Percentiles rank a stretch among this genome's conserved stretches.
These are phyloP conservation scores for Tuber indicum DNA, from an alignment of 495 filamentous ascomycete genomes.

Conservation along the genomic window DNA sequence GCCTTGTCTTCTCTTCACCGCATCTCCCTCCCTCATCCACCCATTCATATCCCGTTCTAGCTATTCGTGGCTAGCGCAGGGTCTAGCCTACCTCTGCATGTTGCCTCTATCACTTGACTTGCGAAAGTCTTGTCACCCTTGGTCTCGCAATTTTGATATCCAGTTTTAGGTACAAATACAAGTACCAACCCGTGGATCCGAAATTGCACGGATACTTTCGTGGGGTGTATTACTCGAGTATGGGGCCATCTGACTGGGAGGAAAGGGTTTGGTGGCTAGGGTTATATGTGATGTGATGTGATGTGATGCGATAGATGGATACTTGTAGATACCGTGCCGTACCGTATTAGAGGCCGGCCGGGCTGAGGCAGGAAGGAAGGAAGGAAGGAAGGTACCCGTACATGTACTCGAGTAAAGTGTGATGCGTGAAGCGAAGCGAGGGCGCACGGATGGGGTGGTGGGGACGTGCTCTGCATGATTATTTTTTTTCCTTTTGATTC, in stretches of 20 bases:
- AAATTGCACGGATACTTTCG: neutral
- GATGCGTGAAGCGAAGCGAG: neutral
- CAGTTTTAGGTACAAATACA: neutral
- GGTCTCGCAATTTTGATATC: neutral
- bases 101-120: neutral
- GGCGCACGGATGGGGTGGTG: neutral
- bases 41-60: neutral
- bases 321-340: neutral
- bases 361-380: neutral
- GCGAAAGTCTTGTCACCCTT: neutral
- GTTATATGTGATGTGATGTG: neutral
- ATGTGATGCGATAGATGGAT: neutral
- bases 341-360: neutral
- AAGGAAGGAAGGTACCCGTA: neutral
- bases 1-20: neutral
- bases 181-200: neutral
- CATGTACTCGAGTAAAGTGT: neutral
- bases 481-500: neutral
- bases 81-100: neutral
- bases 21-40: neutral
- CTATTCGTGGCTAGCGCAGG: neutral
- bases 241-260: neutral
- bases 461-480: neutral
- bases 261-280: neutral
- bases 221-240: neutral